Conservation (phyloP, 2,329 filamentous ascomycete species). For the Plectosphaerella cucumerina region DNA sequence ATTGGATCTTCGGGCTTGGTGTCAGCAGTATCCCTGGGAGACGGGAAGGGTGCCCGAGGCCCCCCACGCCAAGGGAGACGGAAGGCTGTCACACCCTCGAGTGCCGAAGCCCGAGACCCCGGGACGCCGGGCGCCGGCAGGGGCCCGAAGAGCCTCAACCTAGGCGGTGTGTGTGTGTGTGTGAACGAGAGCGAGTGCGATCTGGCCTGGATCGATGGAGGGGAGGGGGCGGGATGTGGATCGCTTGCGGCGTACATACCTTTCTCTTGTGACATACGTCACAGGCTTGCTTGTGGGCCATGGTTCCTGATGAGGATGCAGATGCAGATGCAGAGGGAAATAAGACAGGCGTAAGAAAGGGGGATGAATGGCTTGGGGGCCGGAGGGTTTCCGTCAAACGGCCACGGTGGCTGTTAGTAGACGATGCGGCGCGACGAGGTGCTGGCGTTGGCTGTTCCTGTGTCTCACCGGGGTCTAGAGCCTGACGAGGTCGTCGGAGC, state of each 20-base stretch:
- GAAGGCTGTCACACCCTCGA: neutral
- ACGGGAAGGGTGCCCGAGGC: neutral
- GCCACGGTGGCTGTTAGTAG: neutral
- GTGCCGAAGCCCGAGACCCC: neutral
- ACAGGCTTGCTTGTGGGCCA: conserved; percentile 32
- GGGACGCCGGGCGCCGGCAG: neutral
- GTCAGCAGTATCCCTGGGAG: too few species aligned
- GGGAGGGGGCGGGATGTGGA: neutral
- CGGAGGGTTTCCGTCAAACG: conserved; percentile 2
- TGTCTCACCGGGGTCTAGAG: too few species aligned
- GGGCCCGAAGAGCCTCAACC: neutral
- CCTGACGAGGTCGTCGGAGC: too few species aligned
- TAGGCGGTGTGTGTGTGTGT: neutral
- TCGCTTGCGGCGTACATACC: conserved; percentile 31
- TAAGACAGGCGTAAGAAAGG: neutral
- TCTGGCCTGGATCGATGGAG: neutral
- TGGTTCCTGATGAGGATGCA: neutral
- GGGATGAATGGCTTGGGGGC: neutral
- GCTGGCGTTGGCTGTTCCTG: too few species aligned
- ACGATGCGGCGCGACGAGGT: too few species aligned
- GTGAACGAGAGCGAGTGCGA: too few species aligned
- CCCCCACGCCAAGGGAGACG: too few species aligned
- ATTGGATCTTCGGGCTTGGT: conserved; percentile 38
- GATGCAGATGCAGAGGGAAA: neutral
- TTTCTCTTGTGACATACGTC: conserved; percentile 46